Conservation (phyloP, 1,284 basidiomycete genomes). For the Irpex sp. region DNA sequence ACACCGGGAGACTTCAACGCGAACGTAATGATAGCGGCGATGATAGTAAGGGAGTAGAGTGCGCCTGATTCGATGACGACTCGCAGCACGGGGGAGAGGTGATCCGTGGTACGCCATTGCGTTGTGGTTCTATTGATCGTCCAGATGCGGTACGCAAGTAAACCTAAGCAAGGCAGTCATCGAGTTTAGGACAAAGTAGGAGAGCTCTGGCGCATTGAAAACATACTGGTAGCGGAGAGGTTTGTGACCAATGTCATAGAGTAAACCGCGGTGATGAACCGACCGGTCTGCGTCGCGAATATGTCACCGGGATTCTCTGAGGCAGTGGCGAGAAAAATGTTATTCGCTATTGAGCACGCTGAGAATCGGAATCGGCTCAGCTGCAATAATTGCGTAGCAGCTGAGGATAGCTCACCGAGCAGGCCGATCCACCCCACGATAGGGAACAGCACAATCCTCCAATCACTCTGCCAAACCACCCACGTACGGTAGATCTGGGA, state of each 20-base stretch:
- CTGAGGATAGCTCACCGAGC: slow-evolving; percentile 19
- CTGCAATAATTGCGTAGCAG: background rate
- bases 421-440: slow-evolving; percentile 32
- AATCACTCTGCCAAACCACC: slow-evolving; percentile 31
- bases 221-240: slow-evolving; percentile 37
- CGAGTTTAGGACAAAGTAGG: background rate
- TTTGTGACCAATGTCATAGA: slow-evolving; percentile 37
- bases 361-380: background rate
- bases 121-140: slow-evolving; percentile 27
- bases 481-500: slow-evolving; percentile 38
- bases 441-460: slow-evolving; percentile 28
- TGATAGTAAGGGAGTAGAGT: slow-evolving; percentile 40
- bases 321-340: slow-evolving; percentile 22
- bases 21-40: slow-evolving; percentile 40
- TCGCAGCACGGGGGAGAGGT: slow-evolving; percentile 34
- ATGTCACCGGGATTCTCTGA: slow-evolving; percentile 24
- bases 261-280: slow-evolving; percentile 40
- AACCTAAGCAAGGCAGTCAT: slow-evolving; percentile 17
- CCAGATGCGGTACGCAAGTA: slow-evolving; percentile 37
- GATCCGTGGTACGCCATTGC: slow-evolving; percentile 22
- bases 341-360: slow-evolving; percentile 9
- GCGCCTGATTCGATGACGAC: slow-evolving; percentile 42
- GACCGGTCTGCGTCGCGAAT: slow-evolving; percentile 27
- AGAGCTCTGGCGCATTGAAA: background rate
- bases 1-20: slow-evolving; percentile 36